Evolutionary conservation across 2,329 filamentous ascomycete species (phyloP).

Genomic region (Colletotrichum sp.): DNA sequence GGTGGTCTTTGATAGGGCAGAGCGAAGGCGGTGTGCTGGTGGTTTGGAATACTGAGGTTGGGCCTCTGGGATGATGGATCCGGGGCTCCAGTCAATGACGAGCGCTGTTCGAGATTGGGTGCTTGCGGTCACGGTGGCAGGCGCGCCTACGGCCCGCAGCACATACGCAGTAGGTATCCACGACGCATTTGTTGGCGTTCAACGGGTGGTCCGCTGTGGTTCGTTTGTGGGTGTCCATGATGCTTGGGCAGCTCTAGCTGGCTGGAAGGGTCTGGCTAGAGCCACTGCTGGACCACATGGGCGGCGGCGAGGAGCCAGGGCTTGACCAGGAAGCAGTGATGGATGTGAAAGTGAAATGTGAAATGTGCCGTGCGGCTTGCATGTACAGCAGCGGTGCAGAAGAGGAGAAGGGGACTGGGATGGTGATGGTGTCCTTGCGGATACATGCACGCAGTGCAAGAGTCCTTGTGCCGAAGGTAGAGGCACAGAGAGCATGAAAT

Average conservation of each 20-base stretch:
- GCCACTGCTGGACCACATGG: neutral
- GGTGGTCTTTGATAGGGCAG: neutral
- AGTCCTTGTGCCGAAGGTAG: neutral
- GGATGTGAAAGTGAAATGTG: neutral
- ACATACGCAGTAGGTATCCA: neutral
- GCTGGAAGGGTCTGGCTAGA: constrained; percentile 5
- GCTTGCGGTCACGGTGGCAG: constrained; percentile 2
- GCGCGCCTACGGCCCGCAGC: constrained; percentile 7
- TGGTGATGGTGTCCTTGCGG: neutral
- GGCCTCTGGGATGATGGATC: neutral
- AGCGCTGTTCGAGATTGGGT: neutral
- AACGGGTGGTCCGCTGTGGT: neutral
- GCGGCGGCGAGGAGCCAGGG: neutral
- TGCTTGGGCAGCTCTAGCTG: constrained; percentile 3
- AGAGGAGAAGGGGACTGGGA: neutral
- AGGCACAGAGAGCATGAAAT: neutral
- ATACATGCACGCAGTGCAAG: neutral
- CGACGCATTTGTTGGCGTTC: neutral
- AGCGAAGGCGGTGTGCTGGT: constrained; percentile 2
- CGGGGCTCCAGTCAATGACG: neutral
- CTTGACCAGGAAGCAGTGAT: neutral
- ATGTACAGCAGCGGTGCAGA: neutral
- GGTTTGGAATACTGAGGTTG: neutral
- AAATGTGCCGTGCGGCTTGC: neutral
- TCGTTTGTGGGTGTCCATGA: neutral